Conservation (phyloP, 768 basidiomycete species). For the Paxillus ammoniavirescens region DNA sequence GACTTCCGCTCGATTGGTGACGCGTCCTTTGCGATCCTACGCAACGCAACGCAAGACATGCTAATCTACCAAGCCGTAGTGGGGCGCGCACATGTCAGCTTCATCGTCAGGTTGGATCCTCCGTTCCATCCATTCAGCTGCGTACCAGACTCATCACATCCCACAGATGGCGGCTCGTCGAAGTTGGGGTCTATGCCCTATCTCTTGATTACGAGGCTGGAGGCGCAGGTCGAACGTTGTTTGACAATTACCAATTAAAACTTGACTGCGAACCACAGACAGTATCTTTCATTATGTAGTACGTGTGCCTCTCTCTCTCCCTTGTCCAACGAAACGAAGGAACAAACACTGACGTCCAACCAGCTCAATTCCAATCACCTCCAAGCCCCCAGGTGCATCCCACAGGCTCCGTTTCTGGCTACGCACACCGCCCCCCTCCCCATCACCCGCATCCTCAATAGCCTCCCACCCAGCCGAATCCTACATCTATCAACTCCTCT, state of each 20-base stretch:
- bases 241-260: slow-evolving; percentile 51
- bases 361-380: slow-evolving; percentile 55
- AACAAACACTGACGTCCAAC: not conserved
- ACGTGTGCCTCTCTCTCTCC: slow-evolving; percentile 21
- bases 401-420: slow-evolving; percentile 68
- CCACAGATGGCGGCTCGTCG: slow-evolving; percentile 49
- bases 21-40: slow-evolving; percentile 53
- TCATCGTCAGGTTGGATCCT: slow-evolving; percentile 46
- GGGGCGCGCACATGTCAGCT: slow-evolving; percentile 56
- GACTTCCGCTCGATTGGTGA: slow-evolving; percentile 59
- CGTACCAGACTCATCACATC: not conserved
- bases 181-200: slow-evolving; percentile 48
- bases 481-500: slow-evolving; percentile 63
- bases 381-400: slow-evolving; percentile 53
- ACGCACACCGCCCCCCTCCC: slow-evolving; percentile 41
- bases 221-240: slow-evolving; percentile 54
- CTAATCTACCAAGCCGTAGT: slow-evolving; percentile 55
- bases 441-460: slow-evolving; percentile 26
- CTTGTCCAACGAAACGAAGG: not conserved
- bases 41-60: slow-evolving; percentile 39
- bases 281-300: slow-evolving; percentile 63
- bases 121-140: not conserved
- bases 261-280: slow-evolving; percentile 54
- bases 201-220: slow-evolving; percentile 65
- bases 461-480: slow-evolving; percentile 43